Base-by-base conservation (phyloP, 1,284 basidiomycete species). In the Cutaneotrichosporon sp. region DNA sequence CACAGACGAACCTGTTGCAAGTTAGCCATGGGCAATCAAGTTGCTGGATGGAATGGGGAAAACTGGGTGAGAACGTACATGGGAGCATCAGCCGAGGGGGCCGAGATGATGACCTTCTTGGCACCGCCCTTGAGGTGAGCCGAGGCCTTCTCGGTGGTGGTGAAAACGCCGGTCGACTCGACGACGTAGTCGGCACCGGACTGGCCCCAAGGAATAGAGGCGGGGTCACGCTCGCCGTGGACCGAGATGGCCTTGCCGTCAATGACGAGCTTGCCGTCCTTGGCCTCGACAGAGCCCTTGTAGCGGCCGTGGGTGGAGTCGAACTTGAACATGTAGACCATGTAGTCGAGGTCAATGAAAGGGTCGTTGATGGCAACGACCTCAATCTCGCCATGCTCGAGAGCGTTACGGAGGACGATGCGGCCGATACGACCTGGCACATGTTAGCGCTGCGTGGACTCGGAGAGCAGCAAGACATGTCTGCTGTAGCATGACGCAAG, bases 321-420 rank as follows among this genome's bases (percentile, higher is more conserved):
- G 77, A 87, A 97, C 83, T 97, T 97, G 89, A 97, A 96, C 93
- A 98, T 96, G 86, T 98, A 97, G 75, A 90, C 91, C 90, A 94
- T 93, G 84, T 96, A 96, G 10, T 87, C 84, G 65, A 94, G 86
- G 76, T 90, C 86, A 69, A 96, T 94, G 86, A 96, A 97, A 58
- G 91, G 91, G 79, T 93, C 89, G 81, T 93, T 93, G 67, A 94
- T 78, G 54, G 90, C 89, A 36, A 90, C 84, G 69, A 96, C 83
- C 14, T 91, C 80, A 70, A 93, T 82, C 53, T 86, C 85, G 55
- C 80, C 77, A 73, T 84, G 79, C 66, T 84, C 79, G 67, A 97
- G 80, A 53, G 91, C 91, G 81, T 97, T 97, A 72, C 70, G 88
- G 78, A 90, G 82, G 65, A 98, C 96, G 75, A 98, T 96, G 78